A percentile compares a stretch with the other conserved stretches of the same genome.
Evolutionary conservation across 2,329 filamentous ascomycete genomes (phyloP).

Genomic region (Ophiostoma ulmi): DNA sequence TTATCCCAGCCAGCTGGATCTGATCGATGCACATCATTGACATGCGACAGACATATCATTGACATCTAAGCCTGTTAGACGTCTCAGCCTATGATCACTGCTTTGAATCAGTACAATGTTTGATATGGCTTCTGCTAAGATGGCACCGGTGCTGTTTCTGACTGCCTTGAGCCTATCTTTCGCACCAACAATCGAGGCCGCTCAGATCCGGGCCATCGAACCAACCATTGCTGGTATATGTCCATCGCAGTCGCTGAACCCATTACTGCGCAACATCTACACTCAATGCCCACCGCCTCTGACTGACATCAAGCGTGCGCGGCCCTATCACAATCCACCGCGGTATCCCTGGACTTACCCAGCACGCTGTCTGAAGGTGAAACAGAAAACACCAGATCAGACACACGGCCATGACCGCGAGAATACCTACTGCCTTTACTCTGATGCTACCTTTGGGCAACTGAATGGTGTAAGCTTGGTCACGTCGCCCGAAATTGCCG

Average conservation of each 20-base stretch:
- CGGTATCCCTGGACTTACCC: slow-evolving; percentile 25
- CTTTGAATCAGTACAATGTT: not conserved
- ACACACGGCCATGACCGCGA: not conserved
- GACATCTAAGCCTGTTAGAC: not conserved
- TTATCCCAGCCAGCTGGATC: not conserved
- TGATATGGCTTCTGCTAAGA: not conserved
- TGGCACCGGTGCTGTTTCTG: not conserved
- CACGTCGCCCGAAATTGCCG: not conserved
- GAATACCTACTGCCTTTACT: not conserved
- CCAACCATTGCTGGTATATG: not conserved
- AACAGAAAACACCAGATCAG: slow-evolving; percentile 1
- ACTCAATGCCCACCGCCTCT: not conserved
- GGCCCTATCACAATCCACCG: slow-evolving; percentile 16
- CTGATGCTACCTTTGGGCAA: not conserved
- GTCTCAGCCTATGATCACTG: not conserved
- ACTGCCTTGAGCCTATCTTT: not conserved
- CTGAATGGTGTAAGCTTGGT: not conserved
- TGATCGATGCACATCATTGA: not conserved
- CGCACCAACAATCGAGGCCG: not conserved
- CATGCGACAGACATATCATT: not conserved
- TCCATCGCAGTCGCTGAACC: not conserved
- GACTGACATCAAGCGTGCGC: slow-evolving; percentile 20
- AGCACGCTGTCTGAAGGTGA: slow-evolving; percentile 20
- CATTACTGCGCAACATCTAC: not conserved
- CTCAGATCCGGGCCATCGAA: not conserved